Evolutionary conservation across 2,329 filamentous ascomycete species (phyloP).

Genomic region (Incumbomyces delicatus): DNA sequence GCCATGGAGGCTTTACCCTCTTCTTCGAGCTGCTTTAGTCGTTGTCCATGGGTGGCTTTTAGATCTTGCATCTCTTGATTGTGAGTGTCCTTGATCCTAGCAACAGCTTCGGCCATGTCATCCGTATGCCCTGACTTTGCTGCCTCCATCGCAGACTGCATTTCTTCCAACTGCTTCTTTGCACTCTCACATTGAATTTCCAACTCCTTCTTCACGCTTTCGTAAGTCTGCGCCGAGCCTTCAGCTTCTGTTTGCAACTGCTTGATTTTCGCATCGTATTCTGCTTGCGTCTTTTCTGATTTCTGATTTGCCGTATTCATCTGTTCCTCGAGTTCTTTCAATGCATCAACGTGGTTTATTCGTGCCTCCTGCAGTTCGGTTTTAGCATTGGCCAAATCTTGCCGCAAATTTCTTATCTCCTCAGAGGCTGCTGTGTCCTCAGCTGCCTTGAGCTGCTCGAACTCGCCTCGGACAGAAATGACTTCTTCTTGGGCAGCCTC

Average conservation of each 20-base stretch:
- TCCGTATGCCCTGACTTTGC: constrained; percentile 24
- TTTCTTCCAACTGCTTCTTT: constrained; percentile 25
- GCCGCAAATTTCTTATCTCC: neutral
- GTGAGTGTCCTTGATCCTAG: constrained; percentile 19
- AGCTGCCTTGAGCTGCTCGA: neutral
- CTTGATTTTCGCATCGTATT: constrained; percentile 14
- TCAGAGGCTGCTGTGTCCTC: neutral
- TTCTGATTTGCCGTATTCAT: constrained; percentile 9
- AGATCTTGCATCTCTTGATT: constrained; percentile 9
- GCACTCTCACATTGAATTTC: constrained; percentile 7
- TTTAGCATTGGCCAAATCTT: neutral
- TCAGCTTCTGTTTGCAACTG: constrained; percentile 11
- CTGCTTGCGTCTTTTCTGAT: constrained; percentile 12
- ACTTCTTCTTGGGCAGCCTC: constrained; percentile 9
- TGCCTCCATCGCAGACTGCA: constrained; percentile 26
- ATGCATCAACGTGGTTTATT: constrained; percentile 8
- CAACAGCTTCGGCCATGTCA: constrained; percentile 24
- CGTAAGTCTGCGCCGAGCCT: constrained; percentile 3
- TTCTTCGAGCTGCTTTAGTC: constrained; percentile 7
- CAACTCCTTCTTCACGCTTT: constrained; percentile 14
- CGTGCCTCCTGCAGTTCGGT: neutral
- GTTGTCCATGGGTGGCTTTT: constrained; percentile 10
- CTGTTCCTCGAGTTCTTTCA: constrained; percentile 12
- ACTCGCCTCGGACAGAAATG: neutral
- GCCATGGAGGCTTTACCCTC: neutral